A percentile compares a stretch with the other conserved stretches of the same genome.
phyloP scores from a whole-genome alignment of 2,329 filamentous ascomycete species.

The Clonostachys sp. region DNA sequence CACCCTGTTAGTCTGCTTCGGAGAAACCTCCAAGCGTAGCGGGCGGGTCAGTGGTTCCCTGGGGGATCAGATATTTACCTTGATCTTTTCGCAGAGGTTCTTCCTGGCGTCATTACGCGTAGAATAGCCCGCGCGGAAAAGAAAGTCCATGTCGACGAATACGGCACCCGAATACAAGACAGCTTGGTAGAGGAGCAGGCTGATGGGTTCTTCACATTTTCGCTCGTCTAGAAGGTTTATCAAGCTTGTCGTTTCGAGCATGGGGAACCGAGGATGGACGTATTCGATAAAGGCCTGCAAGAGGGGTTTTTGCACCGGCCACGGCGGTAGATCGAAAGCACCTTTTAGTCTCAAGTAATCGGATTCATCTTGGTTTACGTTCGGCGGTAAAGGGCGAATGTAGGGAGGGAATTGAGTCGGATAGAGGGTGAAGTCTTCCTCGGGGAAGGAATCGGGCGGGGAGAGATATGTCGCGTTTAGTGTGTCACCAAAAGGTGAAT shows the following conservation, averaged over 20 bases:
- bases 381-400: conserved; percentile 73
- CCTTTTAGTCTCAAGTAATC: conserved; percentile 81
- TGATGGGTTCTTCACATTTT: conserved; percentile 68
- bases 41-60: conserved; percentile 2
- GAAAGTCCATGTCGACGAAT: conserved; percentile 75
- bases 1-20: conserved; percentile 14
- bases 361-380: conserved; percentile 77
- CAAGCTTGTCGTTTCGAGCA: conserved; percentile 66
- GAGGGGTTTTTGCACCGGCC: conserved; percentile 71
- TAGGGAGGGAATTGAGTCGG: conserved; percentile 55
- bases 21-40: background rate
- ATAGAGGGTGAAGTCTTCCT: too few relatives aligned
- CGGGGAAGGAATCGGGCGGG: too few relatives aligned
- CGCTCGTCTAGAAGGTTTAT: conserved; percentile 55
- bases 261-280: conserved; percentile 90
- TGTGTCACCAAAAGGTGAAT: too few relatives aligned
- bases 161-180: conserved; percentile 92
- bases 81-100: conserved; percentile 82
- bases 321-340: conserved; percentile 70
- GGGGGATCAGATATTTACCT: conserved; percentile 42
- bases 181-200: conserved; percentile 85
- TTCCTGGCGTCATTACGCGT: conserved; percentile 79
- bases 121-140: conserved; percentile 72
- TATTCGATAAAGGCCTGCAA: conserved; percentile 84
- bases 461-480: too few relatives aligned